phyloP scores from a whole-genome alignment of 2,329 filamentous ascomycete species.

The Hymenotorrendiella dingleyae region DNA sequence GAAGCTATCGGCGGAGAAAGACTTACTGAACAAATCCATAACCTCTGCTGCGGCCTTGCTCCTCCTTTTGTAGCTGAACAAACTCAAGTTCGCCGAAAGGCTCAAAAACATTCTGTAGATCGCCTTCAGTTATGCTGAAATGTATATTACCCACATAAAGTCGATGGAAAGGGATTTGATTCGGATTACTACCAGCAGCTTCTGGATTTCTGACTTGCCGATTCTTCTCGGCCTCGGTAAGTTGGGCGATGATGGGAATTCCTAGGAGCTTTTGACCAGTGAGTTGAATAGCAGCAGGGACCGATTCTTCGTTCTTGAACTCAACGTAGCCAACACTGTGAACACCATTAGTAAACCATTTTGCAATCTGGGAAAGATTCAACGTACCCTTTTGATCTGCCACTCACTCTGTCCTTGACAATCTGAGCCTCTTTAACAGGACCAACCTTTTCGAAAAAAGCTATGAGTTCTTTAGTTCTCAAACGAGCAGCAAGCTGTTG shows the following conservation, averaged over 20 bases:
- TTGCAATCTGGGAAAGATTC: constrained; percentile 1
- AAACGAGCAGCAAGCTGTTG: constrained; percentile 95
- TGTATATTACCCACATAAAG: constrained; percentile 99
- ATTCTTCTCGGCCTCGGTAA: constrained; percentile 99
- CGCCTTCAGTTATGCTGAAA: constrained; percentile 96
- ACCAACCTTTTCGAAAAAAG: constrained; percentile 93
- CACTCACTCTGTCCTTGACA: constrained; percentile 94
- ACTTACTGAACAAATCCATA: constrained; percentile 99
- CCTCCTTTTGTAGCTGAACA: constrained; percentile 95
- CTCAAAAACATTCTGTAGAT: constrained; percentile 93
- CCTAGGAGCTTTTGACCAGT: constrained; percentile 97
- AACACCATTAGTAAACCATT: constrained; percentile 33
- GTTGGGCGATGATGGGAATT: constrained; percentile 96
- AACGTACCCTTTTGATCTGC: constrained; percentile 90
- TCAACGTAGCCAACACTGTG: constrained; percentile 95
- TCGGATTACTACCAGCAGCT: constrained; percentile 59
- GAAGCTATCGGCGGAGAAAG: not conserved
- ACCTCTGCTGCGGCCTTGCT: constrained; percentile 80
- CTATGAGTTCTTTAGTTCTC: constrained; percentile 84
- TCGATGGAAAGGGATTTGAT: constrained; percentile 90
- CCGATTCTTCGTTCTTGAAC: constrained; percentile 94
- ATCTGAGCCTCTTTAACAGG: constrained; percentile 97
- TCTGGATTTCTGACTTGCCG: constrained; percentile 86
- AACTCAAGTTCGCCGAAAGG: constrained; percentile 97
- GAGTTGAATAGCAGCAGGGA: constrained; percentile 89